Evolutionary conservation across 1,139 yeast species (phyloP).

Genomic region (Protomyces lactucae-debilis): DNA sequence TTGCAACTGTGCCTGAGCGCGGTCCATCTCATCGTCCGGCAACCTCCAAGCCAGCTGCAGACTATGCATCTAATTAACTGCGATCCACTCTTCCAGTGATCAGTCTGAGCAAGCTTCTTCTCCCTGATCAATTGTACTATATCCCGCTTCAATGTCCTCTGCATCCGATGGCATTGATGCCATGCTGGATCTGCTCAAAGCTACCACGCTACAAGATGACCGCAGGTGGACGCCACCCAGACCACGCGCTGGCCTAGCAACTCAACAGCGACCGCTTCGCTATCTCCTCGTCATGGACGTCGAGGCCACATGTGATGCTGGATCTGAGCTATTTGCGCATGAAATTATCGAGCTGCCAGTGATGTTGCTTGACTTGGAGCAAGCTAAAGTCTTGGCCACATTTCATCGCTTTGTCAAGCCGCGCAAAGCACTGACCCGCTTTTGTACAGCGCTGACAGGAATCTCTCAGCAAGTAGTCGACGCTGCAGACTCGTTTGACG

Average conservation of each 20-base stretch:
- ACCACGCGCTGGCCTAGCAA: neutral
- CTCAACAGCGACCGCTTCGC: constrained; percentile 24
- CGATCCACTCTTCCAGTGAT: no score
- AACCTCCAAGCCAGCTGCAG: no score
- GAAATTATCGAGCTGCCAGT: constrained; percentile 35
- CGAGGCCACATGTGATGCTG: constrained; percentile 35
- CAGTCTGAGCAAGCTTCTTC: no score
- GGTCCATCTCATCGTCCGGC: no score
- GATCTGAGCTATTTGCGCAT: constrained; percentile 26
- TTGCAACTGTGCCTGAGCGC: no score
- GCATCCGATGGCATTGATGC: neutral
- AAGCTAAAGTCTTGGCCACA: constrained; percentile 29
- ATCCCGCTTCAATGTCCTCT: no score
- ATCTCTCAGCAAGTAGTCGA: constrained; percentile 31
- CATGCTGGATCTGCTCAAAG: neutral
- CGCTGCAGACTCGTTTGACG: constrained; percentile 32
- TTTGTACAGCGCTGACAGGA: constrained; percentile 32
- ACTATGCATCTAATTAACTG: no score
- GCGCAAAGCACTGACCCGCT: constrained; percentile 18
- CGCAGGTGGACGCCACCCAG: neutral
- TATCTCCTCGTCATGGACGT: constrained; percentile 35
- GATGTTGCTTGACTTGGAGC: constrained; percentile 32
- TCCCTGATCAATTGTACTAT: no score
- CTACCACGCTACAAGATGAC: neutral
- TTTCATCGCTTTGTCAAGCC: constrained; percentile 32